Evolutionary conservation across 2,329 filamentous ascomycete species (phyloP), one percentile per base, ranked within the genome.

Genomic region (Trichoderma arundinaceum): DNA sequence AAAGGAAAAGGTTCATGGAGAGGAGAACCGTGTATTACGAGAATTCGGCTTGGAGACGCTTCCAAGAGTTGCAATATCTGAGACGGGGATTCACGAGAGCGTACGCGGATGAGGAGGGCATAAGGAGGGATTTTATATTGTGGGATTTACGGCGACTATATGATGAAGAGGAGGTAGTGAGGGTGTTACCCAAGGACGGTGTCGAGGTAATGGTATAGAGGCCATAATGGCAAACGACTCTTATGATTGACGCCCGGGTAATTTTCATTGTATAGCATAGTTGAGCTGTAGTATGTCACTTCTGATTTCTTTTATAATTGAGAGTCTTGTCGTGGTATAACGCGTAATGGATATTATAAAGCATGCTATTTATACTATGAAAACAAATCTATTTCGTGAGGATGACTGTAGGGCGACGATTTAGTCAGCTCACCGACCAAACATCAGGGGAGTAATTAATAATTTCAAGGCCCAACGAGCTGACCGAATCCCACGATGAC

Each of bases 51-150:
- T 59, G 57, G 65, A 67, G 70, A 12, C 51, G 69, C 19, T 62
- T 48, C 52, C 43, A 63, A 10, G 71, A 73, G 41, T 7, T 69
- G 46, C 35, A 51, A 4, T 72, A 72, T 33, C 65, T 72, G 33
- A 44, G 51, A 12, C 64, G 67, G 0, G 69, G 69, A 2, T 57
- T 69, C 35, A 59, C 49, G 8, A 65, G 19, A 7, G 67, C 67
- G 6, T 72, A 71, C 38, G 57, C 39, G 1, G 71, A 73, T 49
- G 56, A 65, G 9, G 61, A 68, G n/a, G n/a, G 65, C 12, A 46
- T 67, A 13, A 67, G 53, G 35, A 64, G 22, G 7, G 70, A 71
- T 38, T 48, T 62, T 58, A 39, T 71, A 3, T 10, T 71, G 7
- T 61, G 2, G 39, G 63, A 69, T 17, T n/a, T 71, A 0, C 22